Percentiles rank a stretch among this genome's conserved stretches.
Evolutionary conservation across 1,284 basidiomycete species (phyloP).

Genomic region (Blastosporella zonata): DNA sequence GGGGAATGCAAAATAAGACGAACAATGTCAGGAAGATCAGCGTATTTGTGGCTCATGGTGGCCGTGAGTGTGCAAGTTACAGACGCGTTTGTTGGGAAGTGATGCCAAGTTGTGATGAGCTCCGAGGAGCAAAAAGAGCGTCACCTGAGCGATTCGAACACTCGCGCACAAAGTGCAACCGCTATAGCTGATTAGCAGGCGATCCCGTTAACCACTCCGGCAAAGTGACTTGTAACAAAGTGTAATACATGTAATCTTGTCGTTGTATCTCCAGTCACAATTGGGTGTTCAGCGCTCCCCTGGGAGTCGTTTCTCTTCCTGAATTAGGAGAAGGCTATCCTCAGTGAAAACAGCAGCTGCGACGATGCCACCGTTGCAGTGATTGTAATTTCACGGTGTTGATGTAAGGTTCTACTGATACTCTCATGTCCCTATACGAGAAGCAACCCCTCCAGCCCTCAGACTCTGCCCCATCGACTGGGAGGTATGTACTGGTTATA

Average conservation of each 20-base stretch:
- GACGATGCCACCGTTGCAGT: too few relatives aligned
- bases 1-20: conserved; percentile 25
- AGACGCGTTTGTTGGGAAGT: background rate
- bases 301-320: too few relatives aligned
- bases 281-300: too few relatives aligned
- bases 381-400: too few relatives aligned
- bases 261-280: too few relatives aligned
- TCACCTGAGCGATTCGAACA: conserved; percentile 89
- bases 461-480: background rate
- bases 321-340: too few relatives aligned
- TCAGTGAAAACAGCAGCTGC: too few relatives aligned
- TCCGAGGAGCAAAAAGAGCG: conserved; percentile 36
- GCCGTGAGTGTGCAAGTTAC: background rate
- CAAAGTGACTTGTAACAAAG: conserved; percentile 77
- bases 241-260: too few relatives aligned
- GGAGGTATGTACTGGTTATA: conserved; percentile 56
- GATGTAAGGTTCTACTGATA: too few relatives aligned
- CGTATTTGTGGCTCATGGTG: conserved; percentile 78
- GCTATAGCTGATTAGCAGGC: conserved; percentile 64
- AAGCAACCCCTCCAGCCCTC: conserved; percentile 23
- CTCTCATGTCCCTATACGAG: conserved; percentile 16
- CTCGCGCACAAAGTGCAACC: conserved; percentile 83
- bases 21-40: conserved; percentile 88
- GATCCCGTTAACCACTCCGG: conserved; percentile 92
- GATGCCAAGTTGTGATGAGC: background rate